Evolutionary conservation across 495 filamentous ascomycete genomes (phyloP).

Genomic region (Xanthoparmelia taractica): DNA sequence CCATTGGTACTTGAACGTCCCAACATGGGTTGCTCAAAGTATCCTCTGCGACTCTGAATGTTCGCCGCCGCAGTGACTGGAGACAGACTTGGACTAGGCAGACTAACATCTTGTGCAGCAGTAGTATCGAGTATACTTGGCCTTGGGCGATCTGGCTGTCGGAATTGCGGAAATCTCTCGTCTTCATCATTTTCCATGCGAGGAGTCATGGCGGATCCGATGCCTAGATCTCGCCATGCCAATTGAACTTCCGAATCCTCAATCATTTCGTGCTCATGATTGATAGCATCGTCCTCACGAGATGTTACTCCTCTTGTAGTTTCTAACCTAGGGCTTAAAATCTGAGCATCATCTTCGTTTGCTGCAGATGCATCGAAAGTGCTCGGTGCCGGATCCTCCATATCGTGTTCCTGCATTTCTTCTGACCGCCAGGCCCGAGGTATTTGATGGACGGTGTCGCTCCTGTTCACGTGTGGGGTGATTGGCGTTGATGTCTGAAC

Average conservation of each 20-base stretch:
- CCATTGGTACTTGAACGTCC: conserved; percentile 8
- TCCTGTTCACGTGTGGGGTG: conserved; percentile 15
- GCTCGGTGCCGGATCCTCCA: conserved; percentile 28
- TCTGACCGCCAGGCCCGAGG: conserved; percentile 9
- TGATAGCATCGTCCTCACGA: not conserved
- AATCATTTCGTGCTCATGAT: conserved; percentile 5
- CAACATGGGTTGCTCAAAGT: conserved; percentile 18
- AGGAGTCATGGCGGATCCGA: conserved; percentile 15
- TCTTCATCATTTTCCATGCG: conserved; percentile 18
- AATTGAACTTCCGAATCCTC: conserved; percentile 15
- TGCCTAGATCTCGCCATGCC: conserved; percentile 13
- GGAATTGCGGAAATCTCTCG: not conserved
- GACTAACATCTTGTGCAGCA: conserved; percentile 73
- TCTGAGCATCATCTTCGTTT: conserved; percentile 17
- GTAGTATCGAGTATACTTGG: conserved; percentile 51
- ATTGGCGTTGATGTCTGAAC: conserved; percentile 28
- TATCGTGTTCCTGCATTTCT: conserved; percentile 24
- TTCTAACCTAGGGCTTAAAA: conserved; percentile 24
- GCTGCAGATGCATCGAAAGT: conserved; percentile 12
- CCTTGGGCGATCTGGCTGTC: conserved; percentile 26
- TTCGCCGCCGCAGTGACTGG: conserved; percentile 79
- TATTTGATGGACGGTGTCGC: conserved; percentile 23
- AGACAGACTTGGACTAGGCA: conserved; percentile 91
- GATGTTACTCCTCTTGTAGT: conserved; percentile 6
- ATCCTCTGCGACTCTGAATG: conserved; percentile 35